Percentiles rank a stretch among this genome's conserved stretches.
Evolutionary conservation across 2,329 filamentous ascomycete species (phyloP).

Genomic region (Cladosporium sp.): DNA sequence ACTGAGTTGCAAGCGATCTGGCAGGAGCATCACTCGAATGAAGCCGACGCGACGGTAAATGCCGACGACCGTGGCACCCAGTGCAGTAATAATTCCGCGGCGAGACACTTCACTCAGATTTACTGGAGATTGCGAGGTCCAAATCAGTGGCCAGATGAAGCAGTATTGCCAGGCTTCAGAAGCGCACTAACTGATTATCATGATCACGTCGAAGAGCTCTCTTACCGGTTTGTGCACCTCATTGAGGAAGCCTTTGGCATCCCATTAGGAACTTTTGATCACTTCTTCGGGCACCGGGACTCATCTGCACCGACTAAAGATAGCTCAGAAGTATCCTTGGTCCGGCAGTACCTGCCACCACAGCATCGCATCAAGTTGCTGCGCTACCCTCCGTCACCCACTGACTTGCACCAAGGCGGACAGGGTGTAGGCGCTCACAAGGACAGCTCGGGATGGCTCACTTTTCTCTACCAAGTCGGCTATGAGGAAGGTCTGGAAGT

Average conservation of each 20-base stretch:
- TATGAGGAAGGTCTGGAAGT: conserved; percentile 51
- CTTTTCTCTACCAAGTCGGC: conserved; percentile 59
- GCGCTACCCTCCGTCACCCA: conserved; percentile 44
- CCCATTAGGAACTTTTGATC: conserved; percentile 44
- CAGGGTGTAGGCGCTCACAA: conserved; percentile 62
- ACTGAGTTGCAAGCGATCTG: conserved; percentile 48
- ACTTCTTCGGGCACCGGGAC: conserved; percentile 41
- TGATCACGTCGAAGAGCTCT: conserved; percentile 46
- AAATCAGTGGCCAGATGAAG: conserved; percentile 35
- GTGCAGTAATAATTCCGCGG: conserved; percentile 37
- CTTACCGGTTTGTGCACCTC: conserved; percentile 52
- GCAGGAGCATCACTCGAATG: conserved; percentile 9
- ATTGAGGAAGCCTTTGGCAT: conserved; percentile 54
- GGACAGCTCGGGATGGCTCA: conserved; percentile 61
- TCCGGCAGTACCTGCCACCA: conserved; percentile 24
- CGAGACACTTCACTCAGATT: conserved; percentile 33
- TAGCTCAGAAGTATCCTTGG: not conserved
- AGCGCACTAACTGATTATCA: conserved; percentile 44
- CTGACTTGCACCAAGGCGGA: conserved; percentile 14
- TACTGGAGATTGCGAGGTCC: conserved; percentile 40
- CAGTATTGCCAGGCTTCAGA: conserved; percentile 29
- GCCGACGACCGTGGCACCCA: no score
- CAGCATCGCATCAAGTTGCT: conserved; percentile 59
- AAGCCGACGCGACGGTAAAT: no score
- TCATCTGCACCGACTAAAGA: conserved; percentile 18